Percentiles rank a stretch among this genome's conserved stretches.
Conservation (phyloP, 2,329 filamentous ascomycete genomes). For the Nemania sp. region DNA sequence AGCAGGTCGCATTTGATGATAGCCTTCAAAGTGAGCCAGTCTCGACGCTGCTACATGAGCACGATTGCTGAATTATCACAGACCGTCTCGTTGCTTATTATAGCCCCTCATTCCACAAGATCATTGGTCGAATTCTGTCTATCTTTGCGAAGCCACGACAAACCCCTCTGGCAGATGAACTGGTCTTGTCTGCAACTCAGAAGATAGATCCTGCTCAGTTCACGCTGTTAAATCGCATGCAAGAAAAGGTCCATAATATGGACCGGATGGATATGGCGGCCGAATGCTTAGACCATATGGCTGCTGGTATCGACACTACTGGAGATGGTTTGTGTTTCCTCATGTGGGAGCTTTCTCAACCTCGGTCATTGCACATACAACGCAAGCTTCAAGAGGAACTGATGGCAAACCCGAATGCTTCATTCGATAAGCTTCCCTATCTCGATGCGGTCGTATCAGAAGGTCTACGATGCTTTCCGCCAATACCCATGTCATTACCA, state of each 20-base stretch:
- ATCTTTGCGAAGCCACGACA: slow-evolving; percentile 57
- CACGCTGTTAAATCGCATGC: slow-evolving; percentile 62
- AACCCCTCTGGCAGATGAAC: slow-evolving; percentile 61
- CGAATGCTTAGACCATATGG: slow-evolving; percentile 73
- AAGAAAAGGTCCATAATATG: slow-evolving; percentile 54
- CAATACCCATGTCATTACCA: slow-evolving; percentile 69
- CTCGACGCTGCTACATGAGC: background rate
- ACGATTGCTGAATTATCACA: slow-evolving; percentile 35
- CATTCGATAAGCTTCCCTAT: slow-evolving; percentile 57
- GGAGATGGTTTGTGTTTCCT: slow-evolving; percentile 71
- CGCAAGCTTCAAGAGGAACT: slow-evolving; percentile 57
- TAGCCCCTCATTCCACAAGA: slow-evolving; percentile 53
- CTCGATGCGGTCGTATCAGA: slow-evolving; percentile 67
- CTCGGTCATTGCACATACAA: slow-evolving; percentile 56
- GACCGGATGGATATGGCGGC: slow-evolving; percentile 61
- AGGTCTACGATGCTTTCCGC: slow-evolving; percentile 63
- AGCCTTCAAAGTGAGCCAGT: slow-evolving; percentile 63
- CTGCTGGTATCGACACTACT: slow-evolving; percentile 72
- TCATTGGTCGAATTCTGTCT: slow-evolving; percentile 51
- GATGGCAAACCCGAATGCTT: slow-evolving; percentile 41
- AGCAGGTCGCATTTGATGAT: slow-evolving; percentile 68
- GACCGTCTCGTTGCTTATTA: slow-evolving; percentile 64
- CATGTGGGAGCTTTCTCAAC: slow-evolving; percentile 71
- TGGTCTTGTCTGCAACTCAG: slow-evolving; percentile 57
- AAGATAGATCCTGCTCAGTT: slow-evolving; percentile 53